Evolutionary conservation across 1,284 basidiomycete species (phyloP), one percentile per base, ranked within the genome.

Genomic region (Rhizoctonia solani): DNA sequence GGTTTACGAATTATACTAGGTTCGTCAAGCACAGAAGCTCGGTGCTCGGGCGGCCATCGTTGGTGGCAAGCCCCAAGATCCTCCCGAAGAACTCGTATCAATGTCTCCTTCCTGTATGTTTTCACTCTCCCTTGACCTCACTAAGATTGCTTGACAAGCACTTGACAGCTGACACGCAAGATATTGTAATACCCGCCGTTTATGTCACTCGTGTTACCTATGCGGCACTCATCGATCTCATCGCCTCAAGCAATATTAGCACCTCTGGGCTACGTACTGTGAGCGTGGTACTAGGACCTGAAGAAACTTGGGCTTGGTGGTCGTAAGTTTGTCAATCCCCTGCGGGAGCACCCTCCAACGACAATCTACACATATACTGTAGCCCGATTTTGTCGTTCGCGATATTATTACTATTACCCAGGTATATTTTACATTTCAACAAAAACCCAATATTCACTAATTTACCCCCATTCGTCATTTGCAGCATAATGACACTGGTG

Each of bases 31-130:
- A 5, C 78, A 79, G 71, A 73, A 74, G 23, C 71, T 77, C 1
- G 80, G 80, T 4, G 80, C 81, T 0, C 72, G 72, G n/a, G 81
- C 76, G 0, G 79, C 81, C 9, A 71, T 83, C 13, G 80, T 83
- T 0, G 81, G 81, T 23, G 81, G 82, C 69, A 34, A 27, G 39
- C 25, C 34, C 30, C 59, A 47, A 52, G 23, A 34, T 16, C 49
- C 49, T 14, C 13, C 30, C 9, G 59, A 34, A 27, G 75, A 74
- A 11, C 71, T 81, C 50, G 74, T 81, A 41, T 80, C 79, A 3
- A 81, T 81, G 80, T 81, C 77, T 69, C 76, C 75, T 34, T 50
- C 44, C 41, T 68, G 42, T 68, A 30, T 37, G n/a, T 52, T 25
- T 25, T 25, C n/a, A 14, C 25, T 39, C 3, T 14, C 3, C n/a